Base-by-base conservation (phyloP, 495 filamentous ascomycete species). In the Podospora anserina region DNA sequence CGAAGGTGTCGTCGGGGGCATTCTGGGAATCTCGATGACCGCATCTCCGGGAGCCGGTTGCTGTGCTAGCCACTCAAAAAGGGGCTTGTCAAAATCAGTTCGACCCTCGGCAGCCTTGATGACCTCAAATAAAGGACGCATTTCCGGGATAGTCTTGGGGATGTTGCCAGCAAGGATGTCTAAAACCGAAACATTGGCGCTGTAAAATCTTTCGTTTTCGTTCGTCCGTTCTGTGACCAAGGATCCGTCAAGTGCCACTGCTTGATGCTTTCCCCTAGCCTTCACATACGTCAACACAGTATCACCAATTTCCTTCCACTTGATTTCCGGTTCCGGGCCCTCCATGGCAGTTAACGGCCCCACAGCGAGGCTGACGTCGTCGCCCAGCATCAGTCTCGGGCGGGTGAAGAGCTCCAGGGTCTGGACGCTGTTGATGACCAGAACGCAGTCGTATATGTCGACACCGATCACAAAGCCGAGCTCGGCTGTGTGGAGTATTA, bases 401-500 rank as follows among this genome's bases (percentile, higher is more conserved):
- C 87, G 89, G 55, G 90, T 91, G 78, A 97, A 95, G 0, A 90
- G 86, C 64, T 94, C 90, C 32, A 97, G 81, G 5, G 91, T 92
- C 63, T 90, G 85, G 26, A 88, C 85, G 23, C 89, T 92, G 78
- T 96, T 97, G 76, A 97, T 93, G 5, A 97, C 88, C 0, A 97
- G 84, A 20, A 97, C 89, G 75, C 93, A 96, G 75, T 97, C 93
- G 82, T 97, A 97, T 67, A 96, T 92, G 71, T 97, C 93, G 34
- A 96, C 91, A 2, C 92, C 93, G 2, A 93, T 89, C 28, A 94
- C 83, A 74, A 97, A 97, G n/a, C 92, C 92, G 26, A 96, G 79
- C 3, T 89, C 92, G 1, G 91, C 88, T 1, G 93, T 96, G 75
- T 97, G 93, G 34, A 97, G 84, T 77, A 96, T 82, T 69, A 97